Percentiles rank a stretch among this genome's conserved stretches.
Conservation (phyloP, 2,329 filamentous ascomycete species). For the Diplodia sapinea region DNA sequence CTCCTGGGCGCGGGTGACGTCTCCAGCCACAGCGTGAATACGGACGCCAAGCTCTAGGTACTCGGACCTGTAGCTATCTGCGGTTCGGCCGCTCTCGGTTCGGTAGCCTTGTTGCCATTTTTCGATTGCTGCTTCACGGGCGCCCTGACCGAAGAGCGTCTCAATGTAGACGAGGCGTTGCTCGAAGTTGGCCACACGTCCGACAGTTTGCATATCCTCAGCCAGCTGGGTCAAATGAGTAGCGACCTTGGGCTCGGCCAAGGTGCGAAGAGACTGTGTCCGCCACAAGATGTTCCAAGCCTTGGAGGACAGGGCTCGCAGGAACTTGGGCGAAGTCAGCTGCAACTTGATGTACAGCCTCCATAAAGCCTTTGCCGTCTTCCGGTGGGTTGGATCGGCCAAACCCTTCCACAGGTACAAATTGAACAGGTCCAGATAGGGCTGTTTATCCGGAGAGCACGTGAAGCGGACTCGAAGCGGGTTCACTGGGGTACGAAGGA, state of each 20-base stretch:
- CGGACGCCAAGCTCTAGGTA: constrained; percentile 69
- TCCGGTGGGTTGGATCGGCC: constrained; percentile 19
- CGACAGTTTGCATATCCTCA: constrained; percentile 39
- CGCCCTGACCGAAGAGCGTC: constrained; percentile 38
- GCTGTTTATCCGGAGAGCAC: background rate
- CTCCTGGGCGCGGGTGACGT: constrained; percentile 64
- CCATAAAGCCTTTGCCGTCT: constrained; percentile 39
- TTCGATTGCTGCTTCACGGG: constrained; percentile 40
- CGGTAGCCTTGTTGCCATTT: constrained; percentile 42
- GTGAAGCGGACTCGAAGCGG: background rate
- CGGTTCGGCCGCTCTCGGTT: constrained; percentile 8
- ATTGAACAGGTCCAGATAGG: constrained; percentile 33
- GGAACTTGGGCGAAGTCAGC: constrained; percentile 34
- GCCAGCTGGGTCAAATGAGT: constrained; percentile 38
- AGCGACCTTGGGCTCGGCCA: constrained; percentile 34
- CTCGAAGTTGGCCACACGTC: constrained; percentile 34
- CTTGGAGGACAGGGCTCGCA: constrained; percentile 36
- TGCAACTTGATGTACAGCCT: constrained; percentile 41
- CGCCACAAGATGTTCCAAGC: constrained; percentile 47
- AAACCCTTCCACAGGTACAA: constrained; percentile 33
- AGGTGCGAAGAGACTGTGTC: constrained; percentile 35
- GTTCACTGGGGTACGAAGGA: background rate
- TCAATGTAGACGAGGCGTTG: constrained; percentile 40
- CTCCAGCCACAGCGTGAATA: constrained; percentile 65
- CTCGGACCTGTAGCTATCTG: constrained; percentile 41